Percentiles rank a stretch among this genome's conserved stretches.
These are phyloP conservation scores for Salinomyces thailandicus DNA, from an alignment of 2,329 filamentous ascomycete species.

Conservation along the genomic window DNA sequence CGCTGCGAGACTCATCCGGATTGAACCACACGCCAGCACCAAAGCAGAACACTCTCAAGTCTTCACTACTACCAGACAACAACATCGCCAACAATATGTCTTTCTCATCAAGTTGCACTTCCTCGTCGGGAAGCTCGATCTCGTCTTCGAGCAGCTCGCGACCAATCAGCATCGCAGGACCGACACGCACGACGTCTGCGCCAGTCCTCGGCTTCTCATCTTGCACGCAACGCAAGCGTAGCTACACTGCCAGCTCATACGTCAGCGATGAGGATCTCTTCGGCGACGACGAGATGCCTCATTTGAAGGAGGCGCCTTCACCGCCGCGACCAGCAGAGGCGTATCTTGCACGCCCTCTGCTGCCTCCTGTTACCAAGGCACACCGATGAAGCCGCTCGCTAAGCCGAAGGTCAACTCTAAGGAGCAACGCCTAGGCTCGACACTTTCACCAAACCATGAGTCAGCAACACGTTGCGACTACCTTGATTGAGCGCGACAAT, in stretches of 20 bases:
- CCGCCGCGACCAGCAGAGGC: conserved; percentile 25
- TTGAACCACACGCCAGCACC: too few relatives aligned
- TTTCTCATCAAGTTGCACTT: conserved; percentile 1
- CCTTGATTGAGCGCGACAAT: too few relatives aligned
- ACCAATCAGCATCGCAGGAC: not conserved
- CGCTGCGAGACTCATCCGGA: not conserved
- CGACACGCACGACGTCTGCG: not conserved
- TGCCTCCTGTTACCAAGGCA: conserved; percentile 20
- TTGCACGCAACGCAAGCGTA: conserved; percentile 8
- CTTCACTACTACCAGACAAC: not conserved
- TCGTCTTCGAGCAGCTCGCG: not conserved
- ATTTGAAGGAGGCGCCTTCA: conserved; percentile 24
- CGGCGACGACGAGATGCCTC: conserved; percentile 24
- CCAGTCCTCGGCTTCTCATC: conserved; percentile 3
- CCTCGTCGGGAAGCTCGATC: not conserved
- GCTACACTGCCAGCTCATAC: conserved; percentile 22
- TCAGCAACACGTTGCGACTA: too few relatives aligned
- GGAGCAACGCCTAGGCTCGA: too few relatives aligned
- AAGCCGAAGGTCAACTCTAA: too few relatives aligned
- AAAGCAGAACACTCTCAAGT: too few relatives aligned
- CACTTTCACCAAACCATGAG: too few relatives aligned
- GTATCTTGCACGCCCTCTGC: conserved; percentile 21
- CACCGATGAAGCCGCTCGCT: too few relatives aligned
- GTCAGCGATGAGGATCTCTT: conserved; percentile 30
- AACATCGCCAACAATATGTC: not conserved